A percentile compares a stretch with the other conserved stretches of the same genome.
Evolutionary conservation across 176 grass and related monocot species (phyloP).

Genomic region (Oryza longistaminata): DNA sequence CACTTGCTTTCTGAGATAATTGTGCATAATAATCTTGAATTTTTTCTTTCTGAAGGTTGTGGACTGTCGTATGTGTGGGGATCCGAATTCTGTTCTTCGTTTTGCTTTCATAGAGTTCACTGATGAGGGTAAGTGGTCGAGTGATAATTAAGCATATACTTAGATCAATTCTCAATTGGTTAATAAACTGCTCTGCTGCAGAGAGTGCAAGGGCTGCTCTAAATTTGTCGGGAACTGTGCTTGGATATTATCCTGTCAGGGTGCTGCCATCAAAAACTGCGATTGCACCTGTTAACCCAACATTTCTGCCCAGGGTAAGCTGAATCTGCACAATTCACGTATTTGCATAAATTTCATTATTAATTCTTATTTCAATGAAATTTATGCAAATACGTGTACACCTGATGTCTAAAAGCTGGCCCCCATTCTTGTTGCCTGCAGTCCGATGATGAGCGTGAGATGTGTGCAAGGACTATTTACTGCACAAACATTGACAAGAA

Average conservation of each 20-base stretch:
- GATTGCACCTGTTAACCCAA: conserved; percentile 94
- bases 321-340: conserved; percentile 22
- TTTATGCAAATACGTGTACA: too few species aligned
- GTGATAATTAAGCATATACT: conserved; percentile 35
- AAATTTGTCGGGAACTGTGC: conserved; percentile 88
- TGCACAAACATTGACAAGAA: conserved; percentile 99
- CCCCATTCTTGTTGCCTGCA: conserved; percentile 29
- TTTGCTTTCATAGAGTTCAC: conserved; percentile 99
- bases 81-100: conserved; percentile 97
- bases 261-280: conserved; percentile 98
- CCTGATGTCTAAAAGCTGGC: conserved; percentile 31
- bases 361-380: neutral
- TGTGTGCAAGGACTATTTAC: conserved; percentile 99
- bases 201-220: conserved; percentile 86
- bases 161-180: conserved; percentile 14
- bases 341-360: neutral
- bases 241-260: conserved; percentile 97
- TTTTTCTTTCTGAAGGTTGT: conserved; percentile 68
- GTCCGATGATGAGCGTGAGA: conserved; percentile 98
- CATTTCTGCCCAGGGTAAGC: conserved; percentile 90
- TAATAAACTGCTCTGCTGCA: conserved; percentile 42
- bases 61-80: conserved; percentile 97
- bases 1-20: conserved; percentile 12
- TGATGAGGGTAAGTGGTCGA: conserved; percentile 77
- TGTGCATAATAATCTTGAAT: conserved; percentile 21